Percentiles rank a stretch among this genome's conserved stretches.
Evolutionary conservation across 169 alveolate species (phyloP).

Genomic region (Condylostoma magnum): DNA sequence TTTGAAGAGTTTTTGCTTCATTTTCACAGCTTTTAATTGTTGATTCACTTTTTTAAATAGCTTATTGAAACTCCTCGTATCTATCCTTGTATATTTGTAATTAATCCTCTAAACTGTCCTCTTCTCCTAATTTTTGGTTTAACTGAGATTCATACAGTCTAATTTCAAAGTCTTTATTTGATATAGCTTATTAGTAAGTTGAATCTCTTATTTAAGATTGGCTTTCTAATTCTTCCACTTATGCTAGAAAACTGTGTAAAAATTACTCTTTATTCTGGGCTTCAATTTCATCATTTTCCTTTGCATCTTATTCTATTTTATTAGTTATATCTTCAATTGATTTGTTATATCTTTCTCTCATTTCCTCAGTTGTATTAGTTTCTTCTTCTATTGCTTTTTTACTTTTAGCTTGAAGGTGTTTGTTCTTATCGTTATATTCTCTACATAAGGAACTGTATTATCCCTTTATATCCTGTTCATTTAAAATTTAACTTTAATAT

Average conservation of each 20-base stretch:
- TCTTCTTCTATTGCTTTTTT: neutral
- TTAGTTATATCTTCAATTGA: neutral
- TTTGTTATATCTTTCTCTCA: neutral
- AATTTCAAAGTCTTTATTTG: slow-evolving; percentile 9
- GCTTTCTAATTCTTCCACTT: slow-evolving; percentile 12
- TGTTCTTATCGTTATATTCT: slow-evolving; percentile 1
- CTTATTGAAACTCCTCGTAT: slow-evolving; percentile 2
- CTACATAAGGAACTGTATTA: neutral
- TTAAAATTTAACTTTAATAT: neutral
- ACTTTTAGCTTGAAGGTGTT: neutral
- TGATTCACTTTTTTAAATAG: neutral
- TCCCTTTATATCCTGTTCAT: neutral
- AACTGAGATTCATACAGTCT: neutral
- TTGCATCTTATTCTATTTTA: slow-evolving; percentile 6
- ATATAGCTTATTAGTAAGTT: neutral
- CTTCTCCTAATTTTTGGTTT: slow-evolving; percentile 1
- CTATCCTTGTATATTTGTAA: slow-evolving; percentile 8
- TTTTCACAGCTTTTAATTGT: neutral
- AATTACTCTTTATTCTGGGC: neutral
- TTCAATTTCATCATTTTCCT: neutral
- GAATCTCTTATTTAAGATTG: slow-evolving; percentile 7
- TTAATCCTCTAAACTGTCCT: neutral
- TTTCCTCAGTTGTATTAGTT: neutral
- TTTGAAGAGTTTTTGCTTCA: slow-evolving; percentile 2
- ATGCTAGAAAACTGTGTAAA: neutral